These are phyloP conservation scores for Ustulina deusta DNA, from an alignment of 2,329 filamentous ascomycete species.

Conservation along the genomic window DNA sequence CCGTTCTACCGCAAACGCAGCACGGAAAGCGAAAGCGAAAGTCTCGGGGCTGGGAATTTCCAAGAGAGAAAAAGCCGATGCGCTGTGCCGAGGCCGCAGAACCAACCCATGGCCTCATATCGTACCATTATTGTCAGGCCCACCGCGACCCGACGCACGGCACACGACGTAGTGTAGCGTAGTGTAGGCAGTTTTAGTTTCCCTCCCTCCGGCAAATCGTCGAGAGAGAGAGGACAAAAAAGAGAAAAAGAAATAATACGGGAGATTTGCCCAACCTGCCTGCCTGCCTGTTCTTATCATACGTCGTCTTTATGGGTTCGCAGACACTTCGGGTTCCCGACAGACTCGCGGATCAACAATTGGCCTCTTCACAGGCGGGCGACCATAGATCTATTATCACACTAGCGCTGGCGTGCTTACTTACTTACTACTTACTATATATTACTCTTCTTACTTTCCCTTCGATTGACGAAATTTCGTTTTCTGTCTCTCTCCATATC, in stretches of 20 bases:
- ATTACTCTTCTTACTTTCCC: not conserved
- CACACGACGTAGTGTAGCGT: not conserved
- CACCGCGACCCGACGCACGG: slow-evolving; percentile 1
- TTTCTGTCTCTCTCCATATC: not conserved
- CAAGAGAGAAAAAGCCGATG: slow-evolving; percentile 8
- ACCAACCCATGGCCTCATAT: slow-evolving; percentile 6
- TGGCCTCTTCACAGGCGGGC: not conserved
- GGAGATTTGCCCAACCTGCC: not conserved
- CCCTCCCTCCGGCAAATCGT: slow-evolving; percentile 1
- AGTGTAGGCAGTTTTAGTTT: not conserved
- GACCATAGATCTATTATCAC: no score
- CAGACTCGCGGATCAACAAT: not conserved
- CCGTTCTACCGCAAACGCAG: not conserved
- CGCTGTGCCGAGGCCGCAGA: slow-evolving; percentile 5
- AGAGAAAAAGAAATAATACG: not conserved
- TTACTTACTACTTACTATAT: not conserved
- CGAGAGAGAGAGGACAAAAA: not conserved
- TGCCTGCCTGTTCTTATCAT: not conserved
- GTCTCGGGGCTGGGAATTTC: not conserved
- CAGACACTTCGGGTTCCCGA: not conserved
- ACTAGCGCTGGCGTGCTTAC: no score
- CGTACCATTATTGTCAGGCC: slow-evolving; percentile 13
- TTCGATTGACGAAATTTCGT: not conserved
- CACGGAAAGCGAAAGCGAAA: not conserved
- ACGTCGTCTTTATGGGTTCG: not conserved